Percentiles rank a stretch among this genome's conserved stretches.
phyloP scores from a whole-genome alignment of 2,329 filamentous ascomycete species.

The Scedosporium dehoogii region DNA sequence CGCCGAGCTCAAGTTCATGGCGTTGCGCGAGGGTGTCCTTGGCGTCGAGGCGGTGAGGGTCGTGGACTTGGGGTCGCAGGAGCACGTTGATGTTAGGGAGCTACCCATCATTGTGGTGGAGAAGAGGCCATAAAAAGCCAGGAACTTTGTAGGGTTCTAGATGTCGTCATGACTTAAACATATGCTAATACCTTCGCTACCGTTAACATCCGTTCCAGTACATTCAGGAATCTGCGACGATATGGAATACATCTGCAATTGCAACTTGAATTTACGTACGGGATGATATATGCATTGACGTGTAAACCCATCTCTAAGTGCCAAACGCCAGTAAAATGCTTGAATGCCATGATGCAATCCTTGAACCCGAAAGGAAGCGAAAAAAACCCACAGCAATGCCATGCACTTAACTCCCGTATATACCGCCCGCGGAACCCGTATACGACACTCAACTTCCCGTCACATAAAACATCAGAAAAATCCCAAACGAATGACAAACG shows the following conservation, averaged over 20 bases:
- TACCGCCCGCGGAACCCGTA: no score
- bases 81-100: slow-evolving; percentile 68
- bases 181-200: background rate
- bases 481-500: background rate
- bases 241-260: no score
- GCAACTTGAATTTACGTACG: no score
- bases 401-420: no score
- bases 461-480: background rate
- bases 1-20: slow-evolving; percentile 62
- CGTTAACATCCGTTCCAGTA: no score
- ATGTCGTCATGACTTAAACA: background rate
- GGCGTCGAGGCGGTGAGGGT: slow-evolving; percentile 64
- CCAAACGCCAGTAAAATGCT: no score
- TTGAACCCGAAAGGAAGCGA: no score
- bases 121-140: slow-evolving; percentile 2
- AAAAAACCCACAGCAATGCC: no score
- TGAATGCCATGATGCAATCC: no score
- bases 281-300: no score
- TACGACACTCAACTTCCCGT: slow-evolving; percentile 4
- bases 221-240: no score
- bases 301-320: no score
- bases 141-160: background rate
- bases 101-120: slow-evolving; percentile 58
- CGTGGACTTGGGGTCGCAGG: slow-evolving; percentile 62
- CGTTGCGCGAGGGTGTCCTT: slow-evolving; percentile 55